phyloP scores from a whole-genome alignment of 768 basidiomycete genomes.

The Podaxis rugospora region DNA sequence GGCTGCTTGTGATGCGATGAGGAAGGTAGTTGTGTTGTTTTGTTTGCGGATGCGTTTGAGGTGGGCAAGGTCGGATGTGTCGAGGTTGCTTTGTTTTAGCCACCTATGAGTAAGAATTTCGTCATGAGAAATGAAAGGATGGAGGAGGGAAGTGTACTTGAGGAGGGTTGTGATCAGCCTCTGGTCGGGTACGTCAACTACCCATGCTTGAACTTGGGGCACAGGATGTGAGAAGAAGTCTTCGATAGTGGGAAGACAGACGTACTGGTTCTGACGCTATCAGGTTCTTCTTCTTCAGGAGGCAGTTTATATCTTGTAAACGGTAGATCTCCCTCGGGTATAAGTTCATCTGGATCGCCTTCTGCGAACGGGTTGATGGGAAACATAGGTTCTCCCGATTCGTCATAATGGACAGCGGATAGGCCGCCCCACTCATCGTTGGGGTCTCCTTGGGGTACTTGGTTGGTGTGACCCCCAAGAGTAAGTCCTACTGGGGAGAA shows the following conservation, averaged over 20 bases:
- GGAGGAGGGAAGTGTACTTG: slow-evolving; percentile 36
- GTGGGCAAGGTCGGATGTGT: slow-evolving; percentile 60
- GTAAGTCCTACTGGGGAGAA: slow-evolving; percentile 50
- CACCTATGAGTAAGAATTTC: slow-evolving; percentile 42
- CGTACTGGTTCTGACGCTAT: slow-evolving; percentile 53
- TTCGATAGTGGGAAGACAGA: slow-evolving; percentile 1
- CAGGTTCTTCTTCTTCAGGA: slow-evolving; percentile 60
- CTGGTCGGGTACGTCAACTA: slow-evolving; percentile 65
- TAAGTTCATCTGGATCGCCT: slow-evolving; percentile 40
- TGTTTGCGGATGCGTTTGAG: slow-evolving; percentile 73
- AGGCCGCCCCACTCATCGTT: slow-evolving; percentile 49
- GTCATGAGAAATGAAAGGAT: neutral
- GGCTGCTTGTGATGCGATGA: slow-evolving; percentile 36
- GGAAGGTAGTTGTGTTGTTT: slow-evolving; percentile 41
- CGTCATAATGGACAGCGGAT: slow-evolving; percentile 19
- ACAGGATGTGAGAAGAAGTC: neutral
- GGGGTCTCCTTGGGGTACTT: slow-evolving; percentile 8
- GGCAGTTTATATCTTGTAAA: slow-evolving; percentile 58
- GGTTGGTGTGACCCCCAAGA: neutral
- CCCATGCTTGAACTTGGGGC: slow-evolving; percentile 65
- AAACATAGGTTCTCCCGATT: slow-evolving; percentile 9
- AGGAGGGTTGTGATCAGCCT: slow-evolving; percentile 56
- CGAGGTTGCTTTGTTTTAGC: slow-evolving; percentile 60
- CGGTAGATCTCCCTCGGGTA: slow-evolving; percentile 59
- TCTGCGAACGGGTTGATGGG: slow-evolving; percentile 24